Conservation (phyloP, 805 yeast species). For the Ogataea saltuana region DNA sequence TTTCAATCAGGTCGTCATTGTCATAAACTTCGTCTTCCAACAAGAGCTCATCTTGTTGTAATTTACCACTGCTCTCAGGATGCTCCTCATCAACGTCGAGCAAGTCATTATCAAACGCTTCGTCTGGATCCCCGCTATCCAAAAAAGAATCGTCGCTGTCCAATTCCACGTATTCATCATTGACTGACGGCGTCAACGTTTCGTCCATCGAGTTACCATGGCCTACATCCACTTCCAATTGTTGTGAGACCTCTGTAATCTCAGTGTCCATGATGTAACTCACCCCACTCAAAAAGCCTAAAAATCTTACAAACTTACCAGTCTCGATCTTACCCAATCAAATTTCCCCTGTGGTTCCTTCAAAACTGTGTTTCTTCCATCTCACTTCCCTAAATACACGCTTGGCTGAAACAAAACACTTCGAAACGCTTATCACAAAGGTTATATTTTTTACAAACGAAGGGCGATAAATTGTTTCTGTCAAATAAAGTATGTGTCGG, state of each 20-base stretch:
- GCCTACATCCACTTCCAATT: constrained; percentile 4
- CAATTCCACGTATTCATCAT: constrained; percentile 15
- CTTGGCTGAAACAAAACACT: not conserved
- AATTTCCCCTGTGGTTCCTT: not conserved
- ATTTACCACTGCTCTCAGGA: not conserved
- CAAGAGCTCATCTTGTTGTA: not conserved
- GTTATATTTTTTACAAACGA: too few relatives aligned
- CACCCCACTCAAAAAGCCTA: not conserved
- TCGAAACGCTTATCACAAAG: not conserved
- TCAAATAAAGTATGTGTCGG: too few relatives aligned
- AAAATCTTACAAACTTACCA: too few relatives aligned
- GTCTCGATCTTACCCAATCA: not conserved
- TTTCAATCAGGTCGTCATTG: constrained; percentile 17
- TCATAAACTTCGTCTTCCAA: not conserved
- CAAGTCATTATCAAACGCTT: not conserved
- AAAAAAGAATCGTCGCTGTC: constrained; percentile 13
- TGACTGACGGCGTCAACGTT: constrained; percentile 5
- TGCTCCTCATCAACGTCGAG: constrained; percentile 4
- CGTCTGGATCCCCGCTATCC: constrained; percentile 12
- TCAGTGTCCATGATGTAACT: constrained; percentile 15
- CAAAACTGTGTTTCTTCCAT: not conserved
- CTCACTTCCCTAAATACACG: not conserved
- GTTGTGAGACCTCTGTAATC: constrained; percentile 12
- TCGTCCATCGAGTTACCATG: constrained; percentile 5
- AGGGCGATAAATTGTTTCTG: too few relatives aligned